These are phyloP conservation scores for Tolypocladium sp. DNA, from an alignment of 2,329 filamentous ascomycete genomes.

Conservation along the genomic window DNA sequence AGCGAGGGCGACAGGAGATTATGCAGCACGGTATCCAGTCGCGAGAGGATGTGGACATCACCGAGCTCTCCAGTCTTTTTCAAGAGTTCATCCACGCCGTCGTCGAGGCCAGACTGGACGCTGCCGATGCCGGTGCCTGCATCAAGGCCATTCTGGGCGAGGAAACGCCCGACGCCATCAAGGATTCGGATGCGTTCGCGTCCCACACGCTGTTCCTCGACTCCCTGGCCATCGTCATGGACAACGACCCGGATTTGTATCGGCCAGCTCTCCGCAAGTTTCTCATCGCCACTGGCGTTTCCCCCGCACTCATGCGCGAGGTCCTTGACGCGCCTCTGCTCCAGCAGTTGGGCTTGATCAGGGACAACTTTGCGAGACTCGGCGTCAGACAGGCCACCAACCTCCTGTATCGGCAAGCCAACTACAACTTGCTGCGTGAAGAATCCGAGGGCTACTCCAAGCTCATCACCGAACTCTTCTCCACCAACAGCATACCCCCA, in stretches of 20 bases:
- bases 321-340: slow-evolving; percentile 74
- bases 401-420: slow-evolving; percentile 86
- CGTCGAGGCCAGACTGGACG: slow-evolving; percentile 57
- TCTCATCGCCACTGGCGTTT: slow-evolving; percentile 63
- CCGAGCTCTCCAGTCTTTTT: slow-evolving; percentile 63
- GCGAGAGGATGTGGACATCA: slow-evolving; percentile 56
- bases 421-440: slow-evolving; percentile 91
- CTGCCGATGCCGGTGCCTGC: slow-evolving; percentile 59
- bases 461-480: slow-evolving; percentile 90
- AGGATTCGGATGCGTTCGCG: slow-evolving; percentile 46
- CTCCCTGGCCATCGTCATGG: slow-evolving; percentile 68
- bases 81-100: slow-evolving; percentile 78
- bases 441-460: slow-evolving; percentile 97
- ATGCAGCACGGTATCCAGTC: slow-evolving; percentile 56
- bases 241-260: slow-evolving; percentile 50
- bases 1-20: slow-evolving; percentile 56
- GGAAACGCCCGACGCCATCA: slow-evolving; percentile 39
- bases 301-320: slow-evolving; percentile 63
- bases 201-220: slow-evolving; percentile 70
- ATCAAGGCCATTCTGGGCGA: slow-evolving; percentile 66
- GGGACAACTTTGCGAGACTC: slow-evolving; percentile 74
- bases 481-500: slow-evolving; percentile 66
- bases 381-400: slow-evolving; percentile 88
- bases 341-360: slow-evolving; percentile 68
- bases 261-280: slow-evolving; percentile 53